Evolutionary conservation across 345 rosid genomes (phyloP).

Genomic region (Citrus unshiu): DNA sequence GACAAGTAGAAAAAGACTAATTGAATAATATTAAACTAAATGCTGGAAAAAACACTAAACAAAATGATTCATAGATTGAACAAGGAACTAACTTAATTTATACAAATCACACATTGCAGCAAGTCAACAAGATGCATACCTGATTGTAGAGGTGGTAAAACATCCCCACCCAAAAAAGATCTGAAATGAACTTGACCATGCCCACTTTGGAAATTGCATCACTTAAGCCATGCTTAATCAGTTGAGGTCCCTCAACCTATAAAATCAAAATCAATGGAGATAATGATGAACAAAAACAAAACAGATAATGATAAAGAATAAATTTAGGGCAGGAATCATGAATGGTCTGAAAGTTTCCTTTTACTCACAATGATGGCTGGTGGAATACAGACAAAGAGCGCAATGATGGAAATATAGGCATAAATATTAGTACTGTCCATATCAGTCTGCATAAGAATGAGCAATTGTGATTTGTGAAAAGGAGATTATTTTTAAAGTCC

Average conservation of each 20-base stretch:
- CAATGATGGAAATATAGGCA: constrained; percentile 95
- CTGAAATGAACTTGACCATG: constrained; percentile 69
- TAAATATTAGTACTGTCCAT: constrained; percentile 97
- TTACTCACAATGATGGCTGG: constrained; percentile 83
- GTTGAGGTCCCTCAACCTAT: constrained; percentile 91
- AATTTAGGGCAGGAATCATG: neutral
- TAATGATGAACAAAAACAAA: constrained; percentile 5
- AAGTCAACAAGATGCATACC: constrained; percentile 32
- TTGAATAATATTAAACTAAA: neutral
- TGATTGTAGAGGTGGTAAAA: constrained; percentile 97
- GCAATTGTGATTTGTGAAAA: neutral
- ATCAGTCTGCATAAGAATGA: constrained; percentile 60
- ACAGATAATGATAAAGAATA: neutral
- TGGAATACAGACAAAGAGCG: constrained; percentile 86
- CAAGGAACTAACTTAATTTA: neutral
- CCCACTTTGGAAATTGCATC: constrained; percentile 94
- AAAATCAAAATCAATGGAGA: neutral
- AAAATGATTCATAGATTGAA: neutral
- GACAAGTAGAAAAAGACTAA: neutral
- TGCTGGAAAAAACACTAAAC: neutral
- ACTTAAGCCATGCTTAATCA: constrained; percentile 64
- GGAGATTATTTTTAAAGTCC: neutral
- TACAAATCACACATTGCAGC: neutral
- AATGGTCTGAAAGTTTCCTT: neutral
- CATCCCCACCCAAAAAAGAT: constrained; percentile 99